Evolutionary conservation across 2,329 filamentous ascomycete genomes (phyloP).

Genomic region (Aspergillus fumigatus): DNA sequence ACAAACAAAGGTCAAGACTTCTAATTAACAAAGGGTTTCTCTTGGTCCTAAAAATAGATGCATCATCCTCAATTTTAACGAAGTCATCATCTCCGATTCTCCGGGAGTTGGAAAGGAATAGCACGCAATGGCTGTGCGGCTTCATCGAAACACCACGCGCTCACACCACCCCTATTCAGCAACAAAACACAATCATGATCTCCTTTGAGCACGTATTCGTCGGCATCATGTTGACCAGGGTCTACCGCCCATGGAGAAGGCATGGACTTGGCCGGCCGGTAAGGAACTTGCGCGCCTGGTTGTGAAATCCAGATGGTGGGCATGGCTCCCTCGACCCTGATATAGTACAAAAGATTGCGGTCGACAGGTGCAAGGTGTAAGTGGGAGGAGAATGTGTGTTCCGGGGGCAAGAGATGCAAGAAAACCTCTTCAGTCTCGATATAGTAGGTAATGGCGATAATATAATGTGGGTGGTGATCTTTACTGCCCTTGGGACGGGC

Average conservation of each 20-base stretch:
- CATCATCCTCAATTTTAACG: too few species aligned
- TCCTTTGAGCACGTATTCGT: conserved; percentile 10
- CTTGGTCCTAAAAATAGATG: background rate
- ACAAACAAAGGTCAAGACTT: background rate
- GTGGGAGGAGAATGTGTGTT: conserved; percentile 2
- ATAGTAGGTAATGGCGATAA: conserved; percentile 11
- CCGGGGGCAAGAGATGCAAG: conserved; percentile 8
- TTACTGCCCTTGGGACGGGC: background rate
- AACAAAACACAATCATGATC: conserved; percentile 17
- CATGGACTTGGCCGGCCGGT: conserved; percentile 10
- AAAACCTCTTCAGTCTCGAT: conserved; percentile 4
- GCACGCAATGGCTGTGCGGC: background rate
- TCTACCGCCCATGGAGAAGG: conserved; percentile 9
- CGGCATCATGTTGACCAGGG: conserved; percentile 3
- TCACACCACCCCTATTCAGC: conserved; percentile 10
- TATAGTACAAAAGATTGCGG: conserved; percentile 15
- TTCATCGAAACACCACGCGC: conserved; percentile 23
- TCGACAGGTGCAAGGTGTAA: conserved; percentile 9
- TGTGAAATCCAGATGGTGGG: conserved; percentile 17
- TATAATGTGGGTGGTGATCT: background rate
- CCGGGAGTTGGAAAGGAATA: background rate
- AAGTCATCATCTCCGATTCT: background rate
- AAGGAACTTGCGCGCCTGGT: conserved; percentile 5
- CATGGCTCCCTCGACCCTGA: conserved; percentile 14
- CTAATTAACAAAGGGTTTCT: background rate